Base-by-base conservation (phyloP, 2,329 filamentous ascomycete genomes). In the Sarocladium oryzae region DNA sequence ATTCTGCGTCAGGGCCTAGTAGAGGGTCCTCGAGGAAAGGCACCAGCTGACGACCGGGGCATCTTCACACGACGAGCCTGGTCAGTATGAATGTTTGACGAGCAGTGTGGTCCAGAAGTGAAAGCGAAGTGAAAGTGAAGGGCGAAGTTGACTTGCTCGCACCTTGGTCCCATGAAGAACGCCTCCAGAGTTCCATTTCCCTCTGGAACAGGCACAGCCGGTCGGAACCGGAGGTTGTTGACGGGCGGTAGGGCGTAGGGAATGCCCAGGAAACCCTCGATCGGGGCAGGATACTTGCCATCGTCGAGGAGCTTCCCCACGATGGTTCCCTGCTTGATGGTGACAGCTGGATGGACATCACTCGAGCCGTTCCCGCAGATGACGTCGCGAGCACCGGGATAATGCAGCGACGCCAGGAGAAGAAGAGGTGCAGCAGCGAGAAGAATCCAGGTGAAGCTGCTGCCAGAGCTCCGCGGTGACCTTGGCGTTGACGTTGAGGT, bases 191-290 rank as follows among this genome's bases (percentile, higher is more conserved):
- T 59, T 18, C 56, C 58, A 35, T 66, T 62, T 8, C 61, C 58
- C 7, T 51, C 46, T 11, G 58, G 56, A 2, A 69, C 56, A 15
- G 58, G 53, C 36, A 60, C 62, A 2, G 71, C 61, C n/a, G 59
- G 67, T 4, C 56, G 63, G 52, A 77, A 77, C 15, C 75, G 62
- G 2, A 65, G 63, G 7, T 73, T 60, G 2, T 68, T 71, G 18
- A 63, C 60, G 2, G 75, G 72, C n/a, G 71, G 68, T 8, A 70
- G 56, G 0, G 71, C 73, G 58, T 76, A 77, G 0, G 71, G 72
- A 36, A 78, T 69, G 1, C 73, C 72, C 40, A 74, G 64, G 53
- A 77, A 78, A 2, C 63, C 59, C 45, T 71, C 67, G 3, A 69
- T 50, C 1, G 63, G 61, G n/a, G 61, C 37, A 15, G 59, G 60